A percentile compares a stretch with the other conserved stretches of the same genome.
Conservation (phyloP, 2,329 filamentous ascomycete species). For the Talaromyces piceae region DNA sequence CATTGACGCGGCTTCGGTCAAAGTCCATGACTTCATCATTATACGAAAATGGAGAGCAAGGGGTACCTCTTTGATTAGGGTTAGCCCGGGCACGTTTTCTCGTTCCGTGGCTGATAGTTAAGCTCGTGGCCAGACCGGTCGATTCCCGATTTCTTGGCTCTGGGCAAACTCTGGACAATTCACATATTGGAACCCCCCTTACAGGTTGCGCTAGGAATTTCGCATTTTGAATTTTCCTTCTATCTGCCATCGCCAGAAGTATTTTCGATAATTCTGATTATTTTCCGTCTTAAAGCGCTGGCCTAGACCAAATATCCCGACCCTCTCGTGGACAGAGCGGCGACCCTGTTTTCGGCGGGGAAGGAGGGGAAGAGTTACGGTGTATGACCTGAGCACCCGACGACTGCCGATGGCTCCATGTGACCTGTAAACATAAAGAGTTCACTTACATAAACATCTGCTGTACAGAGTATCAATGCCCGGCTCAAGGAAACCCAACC, state of each 20-base stretch:
- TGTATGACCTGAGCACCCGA: too few species aligned
- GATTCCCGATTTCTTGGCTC: background rate
- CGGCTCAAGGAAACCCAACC: too few species aligned
- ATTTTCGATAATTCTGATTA: too few species aligned
- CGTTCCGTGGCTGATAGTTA: background rate
- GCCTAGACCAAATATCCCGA: too few species aligned
- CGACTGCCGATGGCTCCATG: too few species aligned
- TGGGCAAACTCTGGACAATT: background rate
- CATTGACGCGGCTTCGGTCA: background rate
- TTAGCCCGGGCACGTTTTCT: background rate
- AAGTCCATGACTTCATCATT: background rate
- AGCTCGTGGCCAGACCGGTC: background rate
- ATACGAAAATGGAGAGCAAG: background rate
- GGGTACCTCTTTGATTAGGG: background rate
- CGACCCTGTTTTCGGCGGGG: too few species aligned
- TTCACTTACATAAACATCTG: too few species aligned
- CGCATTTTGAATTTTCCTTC: background rate
- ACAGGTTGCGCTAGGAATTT: background rate
- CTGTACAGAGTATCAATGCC: too few species aligned
- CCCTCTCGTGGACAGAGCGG: too few species aligned
- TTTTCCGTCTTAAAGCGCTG: too few species aligned
- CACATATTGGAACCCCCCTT: background rate
- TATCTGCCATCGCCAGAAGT: background rate
- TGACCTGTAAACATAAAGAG: too few species aligned
- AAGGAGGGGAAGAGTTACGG: too few species aligned